These are phyloP conservation scores for Penicillium coffeae DNA, from an alignment of 495 filamentous ascomycete genomes.

Conservation along the genomic window DNA sequence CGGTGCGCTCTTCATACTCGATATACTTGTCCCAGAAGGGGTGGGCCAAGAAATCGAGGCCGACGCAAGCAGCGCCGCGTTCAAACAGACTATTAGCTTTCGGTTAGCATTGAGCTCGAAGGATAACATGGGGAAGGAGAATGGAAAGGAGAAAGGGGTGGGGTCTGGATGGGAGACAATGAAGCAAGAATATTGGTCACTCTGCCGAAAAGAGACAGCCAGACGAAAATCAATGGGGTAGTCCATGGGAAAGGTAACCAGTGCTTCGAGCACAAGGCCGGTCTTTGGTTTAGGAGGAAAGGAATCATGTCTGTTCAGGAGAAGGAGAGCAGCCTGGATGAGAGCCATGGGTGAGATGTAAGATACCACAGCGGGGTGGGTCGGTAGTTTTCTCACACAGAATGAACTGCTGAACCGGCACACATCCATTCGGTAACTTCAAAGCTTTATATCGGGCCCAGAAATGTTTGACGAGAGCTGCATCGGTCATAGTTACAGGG, in stretches of 20 bases:
- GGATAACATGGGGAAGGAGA: constrained; percentile 13
- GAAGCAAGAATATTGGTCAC: constrained; percentile 50
- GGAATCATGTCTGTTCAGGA: constrained; percentile 25
- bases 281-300: constrained; percentile 16
- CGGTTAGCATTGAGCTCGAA: constrained; percentile 39
- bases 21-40: constrained; percentile 99
- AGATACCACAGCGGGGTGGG: constrained; percentile 36
- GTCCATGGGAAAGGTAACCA: constrained; percentile 28
- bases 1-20: constrained; percentile 88
- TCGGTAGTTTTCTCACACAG: constrained; percentile 54
- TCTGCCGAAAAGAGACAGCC: constrained; percentile 32
- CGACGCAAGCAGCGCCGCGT: constrained; percentile 77
- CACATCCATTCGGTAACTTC: constrained; percentile 18
- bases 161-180: constrained; percentile 33
- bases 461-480: constrained; percentile 34
- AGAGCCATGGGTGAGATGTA: constrained; percentile 58
- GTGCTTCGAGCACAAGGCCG: constrained; percentile 31
- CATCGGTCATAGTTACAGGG: constrained; percentile 35
- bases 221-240: constrained; percentile 37
- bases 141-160: constrained; percentile 20
- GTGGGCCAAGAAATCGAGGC: constrained; percentile 89
- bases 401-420: constrained; percentile 29
- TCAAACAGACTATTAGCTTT: constrained; percentile 73
- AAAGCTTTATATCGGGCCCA: constrained; percentile 26
- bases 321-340: constrained; percentile 50